Percentiles rank a stretch among this genome's conserved stretches.
phyloP scores from a whole-genome alignment of 805 yeast genomes.

The Brettanomyces sp. region DNA sequence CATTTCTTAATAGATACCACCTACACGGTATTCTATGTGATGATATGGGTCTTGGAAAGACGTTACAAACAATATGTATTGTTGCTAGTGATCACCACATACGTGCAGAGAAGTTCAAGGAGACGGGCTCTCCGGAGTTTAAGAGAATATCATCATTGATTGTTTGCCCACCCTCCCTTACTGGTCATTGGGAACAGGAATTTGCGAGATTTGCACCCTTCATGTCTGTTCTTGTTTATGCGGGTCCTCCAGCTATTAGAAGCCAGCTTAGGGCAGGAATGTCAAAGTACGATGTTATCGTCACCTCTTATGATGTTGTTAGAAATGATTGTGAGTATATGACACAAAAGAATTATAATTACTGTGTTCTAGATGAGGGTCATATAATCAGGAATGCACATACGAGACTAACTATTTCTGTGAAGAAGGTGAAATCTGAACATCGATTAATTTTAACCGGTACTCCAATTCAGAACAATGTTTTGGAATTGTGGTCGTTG shows the following conservation, averaged over 20 bases:
- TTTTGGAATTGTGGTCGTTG: slow-evolving; percentile 91
- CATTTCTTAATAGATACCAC: slow-evolving; percentile 88
- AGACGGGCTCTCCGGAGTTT: slow-evolving; percentile 53
- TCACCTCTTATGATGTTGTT: slow-evolving; percentile 93
- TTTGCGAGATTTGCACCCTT: slow-evolving; percentile 83
- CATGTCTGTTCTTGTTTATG: slow-evolving; percentile 73
- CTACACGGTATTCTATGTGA: slow-evolving; percentile 96
- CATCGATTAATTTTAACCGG: slow-evolving; percentile 90
- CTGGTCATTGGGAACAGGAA: slow-evolving; percentile 99
- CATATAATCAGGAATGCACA: slow-evolving; percentile 90
- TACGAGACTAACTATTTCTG: slow-evolving; percentile 83
- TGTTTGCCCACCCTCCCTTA: slow-evolving; percentile 93
- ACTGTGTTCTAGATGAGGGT: slow-evolving; percentile 95
- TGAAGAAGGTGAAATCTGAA: slow-evolving; percentile 72
- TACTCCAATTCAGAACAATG: slow-evolving; percentile 97
- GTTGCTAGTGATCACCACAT: slow-evolving; percentile 92
- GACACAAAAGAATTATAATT: slow-evolving; percentile 62
- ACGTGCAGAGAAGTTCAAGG: slow-evolving; percentile 59
- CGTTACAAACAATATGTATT: slow-evolving; percentile 93
- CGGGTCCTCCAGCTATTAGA: slow-evolving; percentile 83
- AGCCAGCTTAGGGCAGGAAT: slow-evolving; percentile 44
- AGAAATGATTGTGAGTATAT: slow-evolving; percentile 77
- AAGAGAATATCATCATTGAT: slow-evolving; percentile 76
- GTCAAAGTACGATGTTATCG: slow-evolving; percentile 65
- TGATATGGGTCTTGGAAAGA: slow-evolving; percentile 98